Percentiles rank a stretch among this genome's conserved stretches.
phyloP scores from a whole-genome alignment of 2,329 filamentous ascomycete genomes.

The Phoma sp. region DNA sequence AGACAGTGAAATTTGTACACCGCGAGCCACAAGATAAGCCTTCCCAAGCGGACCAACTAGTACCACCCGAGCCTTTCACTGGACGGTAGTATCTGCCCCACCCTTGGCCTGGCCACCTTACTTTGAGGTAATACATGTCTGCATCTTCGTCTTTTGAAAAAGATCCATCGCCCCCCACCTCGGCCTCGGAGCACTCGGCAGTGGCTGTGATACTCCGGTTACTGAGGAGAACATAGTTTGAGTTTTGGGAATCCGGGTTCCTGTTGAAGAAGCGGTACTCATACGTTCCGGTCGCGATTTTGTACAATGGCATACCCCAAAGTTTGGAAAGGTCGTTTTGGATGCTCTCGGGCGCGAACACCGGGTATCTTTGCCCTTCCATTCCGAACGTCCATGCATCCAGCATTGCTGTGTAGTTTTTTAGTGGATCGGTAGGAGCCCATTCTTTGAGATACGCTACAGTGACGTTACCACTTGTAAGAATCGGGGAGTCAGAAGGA shows the following conservation, averaged over 20 bases:
- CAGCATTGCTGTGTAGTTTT: conserved; percentile 19
- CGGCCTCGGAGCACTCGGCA: conserved; percentile 31
- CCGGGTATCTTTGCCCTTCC: conserved; percentile 34
- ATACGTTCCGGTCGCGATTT: conserved; percentile 22
- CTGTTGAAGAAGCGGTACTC: conserved; percentile 44
- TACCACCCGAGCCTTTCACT: conserved; percentile 22
- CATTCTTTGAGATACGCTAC: conserved; percentile 36
- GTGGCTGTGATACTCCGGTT: conserved; percentile 28
- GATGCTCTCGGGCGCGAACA: conserved; percentile 18
- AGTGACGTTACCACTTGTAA: conserved; percentile 33
- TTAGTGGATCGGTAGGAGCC: not conserved
- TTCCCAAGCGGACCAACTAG: conserved; percentile 35
- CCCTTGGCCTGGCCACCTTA: conserved; percentile 13
- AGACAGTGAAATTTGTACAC: conserved; percentile 44
- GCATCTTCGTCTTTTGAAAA: not conserved
- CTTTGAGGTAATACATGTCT: conserved; percentile 8
- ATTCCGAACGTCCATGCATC: conserved; percentile 39
- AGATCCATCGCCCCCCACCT: conserved; percentile 18
- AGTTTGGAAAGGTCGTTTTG: conserved; percentile 28
- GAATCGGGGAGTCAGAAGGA: conserved; percentile 33
- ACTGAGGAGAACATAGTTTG: conserved; percentile 37
- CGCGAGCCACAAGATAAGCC: conserved; percentile 32
- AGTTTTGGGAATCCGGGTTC: conserved; percentile 36
- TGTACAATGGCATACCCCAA: conserved; percentile 37
- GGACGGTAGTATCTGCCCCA: conserved; percentile 24